Evolutionary conservation across 2,329 filamentous ascomycete genomes (phyloP), one percentile per base, ranked within the genome.

Genomic region (Pseudopithomyces maydicus): DNA sequence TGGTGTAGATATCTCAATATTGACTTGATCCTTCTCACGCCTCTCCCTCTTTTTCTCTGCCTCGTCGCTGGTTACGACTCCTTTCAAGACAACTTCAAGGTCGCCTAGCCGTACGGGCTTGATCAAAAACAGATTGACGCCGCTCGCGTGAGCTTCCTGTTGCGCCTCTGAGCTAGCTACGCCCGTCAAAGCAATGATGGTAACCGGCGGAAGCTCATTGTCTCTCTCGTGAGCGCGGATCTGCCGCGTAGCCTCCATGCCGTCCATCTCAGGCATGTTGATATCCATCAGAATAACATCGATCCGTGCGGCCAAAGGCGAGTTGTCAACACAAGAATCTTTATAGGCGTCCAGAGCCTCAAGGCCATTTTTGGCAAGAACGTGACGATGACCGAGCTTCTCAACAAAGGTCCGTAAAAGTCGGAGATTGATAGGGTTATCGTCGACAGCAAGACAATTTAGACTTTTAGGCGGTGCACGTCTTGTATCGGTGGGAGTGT

Each of bases 71-170:
- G 65, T 72, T 1, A 73, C 63, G 0, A 76, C 72, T 6, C 71
- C 72, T 14, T 69, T 74, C 8, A 76, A 65, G 6, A 80, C 64
- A 23, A 75, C 75, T 57, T 79, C 77, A 32, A 82, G 57, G 54
- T 81, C 76, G 0, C 74, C 74, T 45, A 81, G 72, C 6, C 77
- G 66, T 7, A 84, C 80, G 0, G 82, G 82, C 67, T 84, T 84
- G 15, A 83, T 84, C 17, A 86, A 62, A 52, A 84, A 85, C 7
- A 84, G 54, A 57, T 86, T 82, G 6, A 85, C 76, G 0, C 84
- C 84, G 47, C 78, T 82, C 1, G 78, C 80, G 49, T 82, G 79
- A 0, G 83, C 82, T 57, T 85, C 81, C 36, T 79, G 75, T 48
- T 80, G 76, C 0, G 81, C 81, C 50, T 79, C 79, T 0, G 77